A percentile compares a stretch with the other conserved stretches of the same genome.
Conservation (phyloP, 345 rosid species). For the Dovyalis caffra region DNA sequence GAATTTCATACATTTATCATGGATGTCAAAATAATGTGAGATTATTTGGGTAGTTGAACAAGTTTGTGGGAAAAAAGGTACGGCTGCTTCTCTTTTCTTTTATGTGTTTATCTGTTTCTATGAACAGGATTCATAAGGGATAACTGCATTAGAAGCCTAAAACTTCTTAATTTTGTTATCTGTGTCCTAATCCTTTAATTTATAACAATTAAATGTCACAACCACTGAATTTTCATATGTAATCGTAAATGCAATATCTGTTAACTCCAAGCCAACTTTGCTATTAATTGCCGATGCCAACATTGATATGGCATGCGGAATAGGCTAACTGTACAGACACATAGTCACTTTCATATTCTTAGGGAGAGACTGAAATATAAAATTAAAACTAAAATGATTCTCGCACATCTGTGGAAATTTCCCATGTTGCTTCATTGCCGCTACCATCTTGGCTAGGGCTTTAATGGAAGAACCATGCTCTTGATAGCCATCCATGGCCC, state of each 20-base stretch:
- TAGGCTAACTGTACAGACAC: background rate
- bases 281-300: background rate
- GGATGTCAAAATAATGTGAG: conserved; percentile 17
- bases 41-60: conserved; percentile 14
- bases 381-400: background rate
- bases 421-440: background rate
- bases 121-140: background rate
- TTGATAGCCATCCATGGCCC: background rate
- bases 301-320: background rate
- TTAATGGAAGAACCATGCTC: background rate
- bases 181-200: background rate
- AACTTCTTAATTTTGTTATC: background rate
- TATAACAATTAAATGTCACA: background rate
- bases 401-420: background rate
- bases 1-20: conserved; percentile 1
- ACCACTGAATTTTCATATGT: background rate
- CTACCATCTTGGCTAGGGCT: background rate
- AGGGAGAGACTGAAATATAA: background rate
- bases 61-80: conserved; percentile 24
- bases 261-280: background rate
- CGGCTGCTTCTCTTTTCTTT: conserved; percentile 11
- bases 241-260: background rate
- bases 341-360: too few species aligned
- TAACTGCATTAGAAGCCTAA: background rate
- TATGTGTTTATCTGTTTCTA: background rate